Evolutionary conservation across 306 rosid species (phyloP), one percentile per base, ranked within the genome.

Genomic region (Pachyrhizus erosus): DNA sequence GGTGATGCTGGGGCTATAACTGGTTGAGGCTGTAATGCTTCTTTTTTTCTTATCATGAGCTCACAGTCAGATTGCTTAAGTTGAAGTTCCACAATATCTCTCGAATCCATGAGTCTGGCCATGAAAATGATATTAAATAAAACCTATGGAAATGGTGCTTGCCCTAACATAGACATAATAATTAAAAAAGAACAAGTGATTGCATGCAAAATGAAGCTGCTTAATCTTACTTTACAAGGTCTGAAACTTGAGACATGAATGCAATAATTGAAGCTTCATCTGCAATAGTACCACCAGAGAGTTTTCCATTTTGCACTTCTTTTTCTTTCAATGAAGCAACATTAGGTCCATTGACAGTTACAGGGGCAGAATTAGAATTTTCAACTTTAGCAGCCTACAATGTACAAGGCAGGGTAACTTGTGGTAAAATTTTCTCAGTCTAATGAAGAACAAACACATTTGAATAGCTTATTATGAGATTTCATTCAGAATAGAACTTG

Each of bases 71-170:
- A 81, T 82, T 96, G 99, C 89, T 93, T 96, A 54, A 96, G 87
- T 75, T 91, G 86, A 67, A 96, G 88, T 85, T 96, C 99, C 84
- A 88, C 84, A 62, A 96, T 93, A 83, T 96, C 99, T 90, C 99
- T 89, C 5, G 99, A 96, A 87, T 96, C 99, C 83, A 96, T 98
- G 26, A 93, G 91, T 80, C 99, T 96, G 86, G 65, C 74, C 83
- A 88, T 27, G 77, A 77, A 79, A 87, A 78, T 66, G 57, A 70
- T 43, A 66, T 21, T 68, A 55, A n/a, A 18, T 68, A 48, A 83
- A 69, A 77, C 34, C 37, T 17, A 66, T 13, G 37, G 45, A 45
- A 40, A 57, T 2, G 5, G 60, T 46, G 23, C 48, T 72, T 27
- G 60, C 65, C 45, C 65, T 51, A 39, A 81, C 24, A 65, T 60